Evolutionary conservation across 306 rosid species (phyloP), one percentile per base, ranked within the genome.

Genomic region (Citrullus colocynthis): DNA sequence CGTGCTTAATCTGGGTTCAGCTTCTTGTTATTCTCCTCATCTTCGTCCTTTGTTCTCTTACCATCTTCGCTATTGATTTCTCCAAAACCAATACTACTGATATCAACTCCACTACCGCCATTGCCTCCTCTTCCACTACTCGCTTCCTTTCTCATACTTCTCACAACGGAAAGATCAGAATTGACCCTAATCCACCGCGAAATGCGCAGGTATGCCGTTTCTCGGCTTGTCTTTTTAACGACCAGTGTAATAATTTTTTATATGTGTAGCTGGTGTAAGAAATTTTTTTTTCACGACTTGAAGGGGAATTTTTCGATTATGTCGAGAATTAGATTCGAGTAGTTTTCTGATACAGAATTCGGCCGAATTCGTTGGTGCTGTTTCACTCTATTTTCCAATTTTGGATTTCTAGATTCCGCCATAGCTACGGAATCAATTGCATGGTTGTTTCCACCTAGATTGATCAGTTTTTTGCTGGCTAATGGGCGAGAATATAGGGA

Each of bases 1-100:
- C 98, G 70, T 95, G 96, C 96, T 82, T 95, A n/a, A 88, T 95
- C 52, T 91, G 93, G 89, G 88, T 88, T 78, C 99, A 92, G 66
- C 77, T 91, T 9, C 17, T 92, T 7, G 87, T 95, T 6, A 67
- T 86, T 20, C 18, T 92, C 65, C 91, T 95, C 73, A 34, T 92
- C 41, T 74, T 83, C 20, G 81, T 88, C 6, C 77, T 92, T 21
- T 91, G 75, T 61, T 80, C 82, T 83, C 89, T 92, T 85, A 80
- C 81, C 70, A 1, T 86, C 67, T 34, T 84, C 6, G 81, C 84
- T 69, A 13, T 61, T 15, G 93, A 90, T 87, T 83, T 73, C 84
- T 76, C 85, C 4, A 81, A 76, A 20, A 52, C 48, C 59, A 1
- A 6, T 45, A 21, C 66, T 51, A 13, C 59, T 75, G 3, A 58